Base-by-base conservation (phyloP, 2,329 filamentous ascomycete genomes). In the Tetracladium maxilliforme region DNA sequence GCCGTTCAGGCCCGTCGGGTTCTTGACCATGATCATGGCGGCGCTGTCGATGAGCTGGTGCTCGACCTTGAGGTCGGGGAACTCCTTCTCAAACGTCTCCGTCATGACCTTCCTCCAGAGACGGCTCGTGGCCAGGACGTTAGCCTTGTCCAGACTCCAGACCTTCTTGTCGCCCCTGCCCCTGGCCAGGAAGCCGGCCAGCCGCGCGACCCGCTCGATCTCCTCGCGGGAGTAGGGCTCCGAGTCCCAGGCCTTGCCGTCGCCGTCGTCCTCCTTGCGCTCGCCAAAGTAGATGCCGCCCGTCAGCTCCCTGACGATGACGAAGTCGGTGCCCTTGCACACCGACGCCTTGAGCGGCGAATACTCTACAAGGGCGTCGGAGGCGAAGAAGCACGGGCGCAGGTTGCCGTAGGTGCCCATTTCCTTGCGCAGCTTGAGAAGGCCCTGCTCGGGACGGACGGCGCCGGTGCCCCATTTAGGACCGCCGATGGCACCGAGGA, bases 11-110 rank as follows among this genome's bases (percentile, higher is more conserved):
- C 72, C 70, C 8, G 75, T 64, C 7, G 87, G 87, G 54, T 86
- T 87, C 74, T 92, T 94, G 45, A 95, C 70, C 78, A 95, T 83
- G 40, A 94, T 61, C 86, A 95, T 94, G 36, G 87, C 87, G n/a
- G 87, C 87, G 29, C 73, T 82, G 57, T 95, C 87, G 47, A 95
- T 93, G 25, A 95, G 67, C 49, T 95, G 86, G 51, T 93, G 87
- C 36, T 74, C 70, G 21, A 92, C 57, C 58, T 80, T 70, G 22
- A 94, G 55, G 48, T 87, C 70, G 4, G 87, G 84, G 58, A 92
- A 95, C 61, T 94, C 87, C 37, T 75, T 75, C 38, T 64, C 67
- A 65, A 93, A 87, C 30, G 84, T 65, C 56, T 93, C 81, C 20
- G 69, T 73, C 22, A 93, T 78, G 3, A 79, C 78, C 58, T 80